A percentile compares a stretch with the other conserved stretches of the same genome.
These are phyloP conservation scores for Phytopythium litorale DNA, from an alignment of 352 stramenopile genomes.

Conservation along the genomic window DNA sequence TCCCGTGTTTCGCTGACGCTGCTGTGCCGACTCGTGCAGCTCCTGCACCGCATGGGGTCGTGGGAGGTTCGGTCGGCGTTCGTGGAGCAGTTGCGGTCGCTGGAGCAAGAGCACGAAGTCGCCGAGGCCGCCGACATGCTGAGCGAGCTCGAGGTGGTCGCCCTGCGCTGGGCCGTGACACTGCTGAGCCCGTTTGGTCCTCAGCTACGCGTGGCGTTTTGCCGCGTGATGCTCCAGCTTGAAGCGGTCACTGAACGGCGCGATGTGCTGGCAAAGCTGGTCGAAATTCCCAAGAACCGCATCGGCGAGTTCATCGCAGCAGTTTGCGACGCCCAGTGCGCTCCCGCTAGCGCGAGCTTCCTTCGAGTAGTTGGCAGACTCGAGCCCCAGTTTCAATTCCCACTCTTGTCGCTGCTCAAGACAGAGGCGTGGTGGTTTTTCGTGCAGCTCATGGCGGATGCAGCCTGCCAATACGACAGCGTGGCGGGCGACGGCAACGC, in stretches of 20 bases:
- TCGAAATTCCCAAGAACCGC: slow-evolving; percentile 40
- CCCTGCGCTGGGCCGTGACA: slow-evolving; percentile 33
- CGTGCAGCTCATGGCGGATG: slow-evolving; percentile 29
- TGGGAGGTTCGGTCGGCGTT: slow-evolving; percentile 55
- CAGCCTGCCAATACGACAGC: background rate
- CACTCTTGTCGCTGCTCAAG: slow-evolving; percentile 37
- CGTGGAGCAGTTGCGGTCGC: slow-evolving; percentile 52
- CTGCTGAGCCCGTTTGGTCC: slow-evolving; percentile 40
- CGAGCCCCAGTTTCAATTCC: slow-evolving; percentile 29
- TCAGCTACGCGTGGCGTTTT: slow-evolving; percentile 31
- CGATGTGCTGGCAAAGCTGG: slow-evolving; percentile 17
- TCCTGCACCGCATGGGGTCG: slow-evolving; percentile 36
- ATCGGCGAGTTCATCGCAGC: slow-evolving; percentile 28
- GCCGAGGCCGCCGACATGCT: slow-evolving; percentile 32
- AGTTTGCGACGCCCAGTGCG: slow-evolving; percentile 24
- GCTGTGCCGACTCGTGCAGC: slow-evolving; percentile 36
- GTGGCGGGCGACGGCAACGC: background rate
- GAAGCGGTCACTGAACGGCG: slow-evolving; percentile 14
- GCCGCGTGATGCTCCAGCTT: slow-evolving; percentile 27
- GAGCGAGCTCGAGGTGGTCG: slow-evolving; percentile 28
- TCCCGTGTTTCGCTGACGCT: slow-evolving; percentile 31
- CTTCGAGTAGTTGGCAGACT: slow-evolving; percentile 42
- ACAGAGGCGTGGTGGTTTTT: slow-evolving; percentile 45
- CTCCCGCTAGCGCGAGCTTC: slow-evolving; percentile 28
- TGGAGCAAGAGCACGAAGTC: slow-evolving; percentile 33